Evolutionary conservation across 2,329 filamentous ascomycete species (phyloP).

Genomic region (Amylocarpus encephaloides): DNA sequence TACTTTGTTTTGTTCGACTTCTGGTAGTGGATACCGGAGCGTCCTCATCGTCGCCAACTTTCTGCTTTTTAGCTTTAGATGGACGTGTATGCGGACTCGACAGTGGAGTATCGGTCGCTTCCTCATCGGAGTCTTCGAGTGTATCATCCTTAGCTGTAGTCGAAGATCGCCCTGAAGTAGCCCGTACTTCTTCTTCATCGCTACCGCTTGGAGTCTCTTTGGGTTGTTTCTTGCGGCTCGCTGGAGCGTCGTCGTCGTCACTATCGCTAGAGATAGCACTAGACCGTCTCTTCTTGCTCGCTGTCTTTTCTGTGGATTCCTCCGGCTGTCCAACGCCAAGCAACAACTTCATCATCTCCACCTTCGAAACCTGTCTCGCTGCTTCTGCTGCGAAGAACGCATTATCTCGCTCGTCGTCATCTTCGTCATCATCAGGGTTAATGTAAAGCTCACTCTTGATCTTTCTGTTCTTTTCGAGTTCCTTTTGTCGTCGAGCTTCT

Average conservation of each 20-base stretch:
- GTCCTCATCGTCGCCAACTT: constrained; percentile 31
- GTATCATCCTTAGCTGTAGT: constrained; percentile 19
- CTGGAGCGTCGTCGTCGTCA: constrained; percentile 22
- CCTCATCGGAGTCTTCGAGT: constrained; percentile 31
- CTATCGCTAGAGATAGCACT: constrained; percentile 21
- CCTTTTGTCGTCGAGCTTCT: constrained; percentile 56
- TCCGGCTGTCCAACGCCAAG: constrained; percentile 20
- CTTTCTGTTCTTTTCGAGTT: constrained; percentile 68
- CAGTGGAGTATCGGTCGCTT: constrained; percentile 34
- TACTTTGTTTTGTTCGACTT: too few relatives aligned
- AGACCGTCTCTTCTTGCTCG: constrained; percentile 16
- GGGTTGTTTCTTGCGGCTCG: constrained; percentile 20
- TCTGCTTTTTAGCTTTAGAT: constrained; percentile 35
- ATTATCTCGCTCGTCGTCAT: constrained; percentile 65
- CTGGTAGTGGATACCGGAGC: too few relatives aligned
- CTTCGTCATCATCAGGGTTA: constrained; percentile 79
- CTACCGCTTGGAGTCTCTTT: constrained; percentile 24
- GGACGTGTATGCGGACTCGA: constrained; percentile 33
- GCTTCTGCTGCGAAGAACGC: constrained; percentile 76
- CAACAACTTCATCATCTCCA: constrained; percentile 27
- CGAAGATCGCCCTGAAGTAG: constrained; percentile 18
- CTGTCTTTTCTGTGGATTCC: constrained; percentile 3
- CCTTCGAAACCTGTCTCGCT: constrained; percentile 46
- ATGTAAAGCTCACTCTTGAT: constrained; percentile 84
- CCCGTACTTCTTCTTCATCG: constrained; percentile 27